Evolutionary conservation across 768 basidiomycete species (phyloP), one percentile per base, ranked within the genome.

Genomic region (Pleurotus sapidus): DNA sequence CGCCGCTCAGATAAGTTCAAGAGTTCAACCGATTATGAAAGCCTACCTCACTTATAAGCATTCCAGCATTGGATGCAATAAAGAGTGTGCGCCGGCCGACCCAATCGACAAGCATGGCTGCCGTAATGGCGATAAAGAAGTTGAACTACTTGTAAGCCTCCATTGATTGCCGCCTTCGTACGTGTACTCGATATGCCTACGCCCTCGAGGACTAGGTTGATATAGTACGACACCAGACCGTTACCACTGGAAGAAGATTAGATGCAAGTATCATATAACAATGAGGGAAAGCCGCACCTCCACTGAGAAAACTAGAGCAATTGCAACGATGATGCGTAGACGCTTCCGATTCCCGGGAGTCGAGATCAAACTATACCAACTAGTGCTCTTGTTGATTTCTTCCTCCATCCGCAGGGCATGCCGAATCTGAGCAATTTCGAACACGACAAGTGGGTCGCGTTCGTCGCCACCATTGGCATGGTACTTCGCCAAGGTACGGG

Each of bases 281-380:
- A 56, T 2, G 20, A 23, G 2, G 54, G 30, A 34, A 9, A 34
- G 8, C 3, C 74, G 43, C 54, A 84, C 82, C 83, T 85, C 89
- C 88, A 91, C 59, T 92, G 90, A 0, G 86, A 86, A 68, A 88
- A 90, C 20, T 88, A 64, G 4, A n/a, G 84, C 86, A 46, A 91
- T 79, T 1, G 77, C 83, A 58, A 90, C 71, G 59, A 91, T 82
- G 50, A 90, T 77, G 47, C 77, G 71, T 83, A 91, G 83, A 3
- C 90, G 78, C 62, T 79, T 83, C 30, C 83, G 73, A 67, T 91
- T 92, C 2, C 88, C 89, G 4, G 79, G 77, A 0, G 84, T 90
- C 8, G 74, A 60, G 65, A 88, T 82, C 3, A 89, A 72, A 3
- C 79, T 75, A 49, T 68, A 65, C 63, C 77, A 89, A 0, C 80